Conservation (phyloP, 225 moss, liverwort and hornwort species). For the Pseudoscleropodium purum region DNA sequence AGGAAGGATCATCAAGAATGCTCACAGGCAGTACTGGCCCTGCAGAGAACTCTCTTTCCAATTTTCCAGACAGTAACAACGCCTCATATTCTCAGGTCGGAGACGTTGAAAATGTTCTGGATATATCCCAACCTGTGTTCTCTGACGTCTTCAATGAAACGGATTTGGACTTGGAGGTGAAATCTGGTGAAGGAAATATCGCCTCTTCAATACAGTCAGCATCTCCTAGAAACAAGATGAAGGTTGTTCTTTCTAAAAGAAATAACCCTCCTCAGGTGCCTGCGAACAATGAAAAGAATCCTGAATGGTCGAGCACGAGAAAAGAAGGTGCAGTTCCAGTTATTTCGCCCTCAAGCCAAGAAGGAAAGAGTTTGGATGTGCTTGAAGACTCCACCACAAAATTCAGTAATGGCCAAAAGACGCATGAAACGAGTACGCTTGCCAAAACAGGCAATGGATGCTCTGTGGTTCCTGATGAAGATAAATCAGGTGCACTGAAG, state of each 20-base stretch:
- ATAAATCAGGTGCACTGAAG: background rate
- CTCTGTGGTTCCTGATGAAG: background rate
- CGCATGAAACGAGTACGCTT: background rate
- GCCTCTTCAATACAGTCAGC: background rate
- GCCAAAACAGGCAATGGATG: background rate
- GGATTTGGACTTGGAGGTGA: slow-evolving; percentile 33
- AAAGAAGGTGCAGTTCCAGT: slow-evolving; percentile 10
- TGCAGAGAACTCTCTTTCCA: background rate
- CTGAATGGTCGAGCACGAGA: background rate
- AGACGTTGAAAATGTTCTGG: slow-evolving; percentile 41
- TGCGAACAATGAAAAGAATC: background rate
- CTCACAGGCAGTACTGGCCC: background rate
- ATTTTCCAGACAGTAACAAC: background rate
- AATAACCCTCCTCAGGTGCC: slow-evolving; percentile 1
- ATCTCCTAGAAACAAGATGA: slow-evolving; percentile 36
- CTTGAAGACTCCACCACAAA: background rate
- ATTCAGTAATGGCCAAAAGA: background rate
- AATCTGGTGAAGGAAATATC: background rate
- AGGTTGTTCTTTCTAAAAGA: slow-evolving; percentile 31
- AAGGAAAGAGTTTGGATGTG: slow-evolving; percentile 1
- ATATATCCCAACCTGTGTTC: slow-evolving; percentile 24
- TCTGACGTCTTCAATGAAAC: slow-evolving; percentile 26
- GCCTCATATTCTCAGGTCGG: background rate
- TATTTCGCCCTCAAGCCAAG: background rate
- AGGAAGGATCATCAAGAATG: background rate